Base-by-base conservation (phyloP, 495 filamentous ascomycete species). In the Aspergillus cavernicola region DNA sequence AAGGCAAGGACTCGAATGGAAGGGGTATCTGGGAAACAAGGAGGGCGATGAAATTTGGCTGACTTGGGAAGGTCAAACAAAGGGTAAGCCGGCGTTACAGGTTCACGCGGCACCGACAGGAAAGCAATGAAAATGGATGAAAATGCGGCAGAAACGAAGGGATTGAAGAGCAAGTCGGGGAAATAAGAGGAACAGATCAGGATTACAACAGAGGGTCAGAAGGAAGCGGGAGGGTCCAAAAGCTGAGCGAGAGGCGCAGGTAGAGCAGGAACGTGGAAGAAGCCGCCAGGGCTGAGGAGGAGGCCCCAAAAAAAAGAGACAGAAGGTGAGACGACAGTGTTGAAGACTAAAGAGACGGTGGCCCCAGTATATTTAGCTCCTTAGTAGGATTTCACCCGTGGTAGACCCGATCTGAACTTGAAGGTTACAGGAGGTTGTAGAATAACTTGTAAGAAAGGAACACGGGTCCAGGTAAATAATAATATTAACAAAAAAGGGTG, bases 201-300 rank as follows among this genome's bases (percentile, higher is more conserved):
- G 51, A 57, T 58, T 38, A 47, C 52, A 55, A 46, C 31, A 39
- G 39, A 19, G 31, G 8, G 12, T 22, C 7, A 37, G 7, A 33
- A 11, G 41, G 13, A 24, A 20, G 44, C 13, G 31, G 42, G 31
- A 35, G 29, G 16, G 32, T 18, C 22, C 24, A 36, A 44, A 41
- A 59, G 51, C 48, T 55, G 47, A 47, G 19, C 32, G 53, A 55
- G 45, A 52, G 50, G 55, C 50, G 57, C 42, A 46, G 55, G 50
- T 37, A 62, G 40, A 51, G 61, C 57, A 49, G 61, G 67, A 57
- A 65, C 56, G 54, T 67, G 66, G 49, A 67, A 52, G 39, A 65
- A 65, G 58, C 68, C 68, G 28, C 67, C 69, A 70, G 68, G 66
- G 65, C 67, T 61, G 48, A 66, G 18, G 31, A 55, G 53, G 56